Conservation (phyloP, 2,329 filamentous ascomycete species). For the Emmonsiellopsis sp. region DNA sequence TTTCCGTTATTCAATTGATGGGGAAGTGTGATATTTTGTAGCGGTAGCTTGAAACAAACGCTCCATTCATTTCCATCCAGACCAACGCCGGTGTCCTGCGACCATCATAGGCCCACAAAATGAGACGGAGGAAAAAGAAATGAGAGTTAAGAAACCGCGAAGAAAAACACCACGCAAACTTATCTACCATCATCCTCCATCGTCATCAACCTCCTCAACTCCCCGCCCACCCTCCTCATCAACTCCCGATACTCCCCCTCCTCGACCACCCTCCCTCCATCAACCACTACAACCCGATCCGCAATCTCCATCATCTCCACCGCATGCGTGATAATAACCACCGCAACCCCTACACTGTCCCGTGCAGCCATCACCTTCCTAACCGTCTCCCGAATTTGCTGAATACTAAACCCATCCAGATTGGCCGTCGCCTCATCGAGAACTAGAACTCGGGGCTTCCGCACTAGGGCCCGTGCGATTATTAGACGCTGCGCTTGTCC, state of each 20-base stretch:
- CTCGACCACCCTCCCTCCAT: conserved; percentile 58
- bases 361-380: conserved; percentile 36
- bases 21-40: too few species aligned
- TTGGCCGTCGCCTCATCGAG: conserved; percentile 82
- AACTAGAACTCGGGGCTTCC: conserved; percentile 62
- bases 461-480: conserved; percentile 68
- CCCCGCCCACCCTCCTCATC: conserved; percentile 32
- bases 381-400: conserved; percentile 55
- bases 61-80: too few species aligned
- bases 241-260: conserved; percentile 62
- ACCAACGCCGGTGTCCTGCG: too few species aligned
- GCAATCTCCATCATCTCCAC: conserved; percentile 79
- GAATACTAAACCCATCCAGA: conserved; percentile 61
- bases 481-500: conserved; percentile 75
- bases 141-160: not conserved
- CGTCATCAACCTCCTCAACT: conserved; percentile 34
- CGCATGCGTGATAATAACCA: conserved; percentile 74
- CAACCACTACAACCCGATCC: conserved; percentile 60
- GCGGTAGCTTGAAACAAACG: too few species aligned
- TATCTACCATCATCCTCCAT: conserved; percentile 20
- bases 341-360: conserved; percentile 44
- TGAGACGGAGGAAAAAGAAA: too few species aligned
- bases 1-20: too few species aligned
- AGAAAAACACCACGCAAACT: not conserved
- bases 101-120: too few species aligned